These are phyloP conservation scores for Nematodospora anomalae DNA, from an alignment of 1,139 yeast genomes.

Conservation along the genomic window DNA sequence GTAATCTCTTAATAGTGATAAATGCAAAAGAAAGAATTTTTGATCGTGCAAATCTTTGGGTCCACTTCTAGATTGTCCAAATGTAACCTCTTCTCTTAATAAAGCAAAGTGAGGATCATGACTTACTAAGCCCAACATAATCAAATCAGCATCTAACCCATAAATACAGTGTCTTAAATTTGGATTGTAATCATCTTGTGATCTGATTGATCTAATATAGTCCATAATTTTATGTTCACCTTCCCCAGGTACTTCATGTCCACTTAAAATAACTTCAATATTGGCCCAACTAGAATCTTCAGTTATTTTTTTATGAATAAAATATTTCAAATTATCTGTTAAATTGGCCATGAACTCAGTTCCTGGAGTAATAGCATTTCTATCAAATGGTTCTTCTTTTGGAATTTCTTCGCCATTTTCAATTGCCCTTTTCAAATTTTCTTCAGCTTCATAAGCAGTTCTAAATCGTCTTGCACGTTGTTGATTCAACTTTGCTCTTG, in stretches of 20 bases:
- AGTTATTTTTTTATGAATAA: constrained; percentile 86
- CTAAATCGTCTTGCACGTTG: constrained; percentile 97
- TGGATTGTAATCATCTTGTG: constrained; percentile 73
- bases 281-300: constrained; percentile 92
- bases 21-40: constrained; percentile 77
- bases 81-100: constrained; percentile 91
- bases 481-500: constrained; percentile 98
- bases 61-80: constrained; percentile 55
- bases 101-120: constrained; percentile 97
- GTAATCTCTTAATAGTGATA: constrained; percentile 87
- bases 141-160: constrained; percentile 96
- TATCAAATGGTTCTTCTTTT: constrained; percentile 82
- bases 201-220: constrained; percentile 79
- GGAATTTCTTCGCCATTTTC: constrained; percentile 63
- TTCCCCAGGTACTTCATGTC: constrained; percentile 99
- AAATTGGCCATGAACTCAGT: constrained; percentile 96
- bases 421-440: constrained; percentile 64
- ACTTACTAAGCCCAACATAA: constrained; percentile 92
- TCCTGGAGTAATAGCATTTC: constrained; percentile 96
- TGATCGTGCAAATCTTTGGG: constrained; percentile 68
- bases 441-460: constrained; percentile 92
- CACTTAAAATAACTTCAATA: constrained; percentile 80
- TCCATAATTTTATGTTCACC: constrained; percentile 99
- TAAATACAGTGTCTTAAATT: constrained; percentile 93
- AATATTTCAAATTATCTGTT: constrained; percentile 81